Evolutionary conservation across 371 early-diverging fungal genomes (phyloP), one percentile per base, ranked within the genome.

Genomic region (Syncephalis plumigaleata): DNA sequence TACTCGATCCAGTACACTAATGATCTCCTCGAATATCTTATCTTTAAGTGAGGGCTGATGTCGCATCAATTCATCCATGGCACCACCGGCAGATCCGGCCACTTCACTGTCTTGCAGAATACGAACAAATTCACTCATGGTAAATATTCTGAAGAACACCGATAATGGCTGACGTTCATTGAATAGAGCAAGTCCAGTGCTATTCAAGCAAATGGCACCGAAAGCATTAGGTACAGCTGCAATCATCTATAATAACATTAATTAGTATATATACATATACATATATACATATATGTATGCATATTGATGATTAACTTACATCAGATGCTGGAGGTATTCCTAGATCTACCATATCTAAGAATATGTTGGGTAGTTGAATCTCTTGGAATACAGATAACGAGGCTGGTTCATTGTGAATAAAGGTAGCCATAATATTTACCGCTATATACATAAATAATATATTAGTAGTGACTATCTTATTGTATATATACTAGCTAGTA

Each of bases 331-430:
- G 66, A 9, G 80, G 91, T 31, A 87, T 64, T 24, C 77, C 75
- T 15, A 53, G 54, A 17, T 67, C 61, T 16, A 88, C 65, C 21
- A 80, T 71, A 2, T 65, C 62, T 23, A 95, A 65, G 56, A 97
- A 81, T 1, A 76, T 69, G 44, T 90, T 82, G 1, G 94, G 92
- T 24, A 95, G 59, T 38, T 76, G 68, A 3, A 76, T 68, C 60
- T 96, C 96, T 60, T 96, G 96, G 37, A 96, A 64, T 45, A 97
- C 86, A 1, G 84, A 55, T 16, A 96, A 63, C 2, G 79, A 83
- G 0, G 95, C 93, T 0, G 98, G 95, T 52, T 97, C 98, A 55
- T 91, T 94, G 60, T 97, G 95, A 37, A 97, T 86, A 51, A 97
- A 84, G 5, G 89, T 91, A 0, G 95, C 77, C 73, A 85, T 85